Conservation (phyloP, 2,329 filamentous ascomycete species). For the Fusarium veterinarium region DNA sequence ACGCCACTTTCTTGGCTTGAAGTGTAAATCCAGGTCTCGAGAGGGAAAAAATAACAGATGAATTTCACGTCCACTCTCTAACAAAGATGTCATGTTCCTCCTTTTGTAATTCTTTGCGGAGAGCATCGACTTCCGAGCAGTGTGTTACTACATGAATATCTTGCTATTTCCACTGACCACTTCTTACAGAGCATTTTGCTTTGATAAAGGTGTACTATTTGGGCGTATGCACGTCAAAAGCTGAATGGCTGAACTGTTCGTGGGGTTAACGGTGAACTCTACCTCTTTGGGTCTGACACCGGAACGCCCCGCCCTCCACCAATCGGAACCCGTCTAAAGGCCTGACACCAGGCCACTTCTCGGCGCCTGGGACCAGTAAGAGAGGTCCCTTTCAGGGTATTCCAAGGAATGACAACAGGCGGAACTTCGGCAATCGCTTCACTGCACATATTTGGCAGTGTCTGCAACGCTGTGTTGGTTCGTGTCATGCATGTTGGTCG, state of each 20-base stretch:
- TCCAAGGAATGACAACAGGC: background rate
- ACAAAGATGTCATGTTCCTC: too few species aligned
- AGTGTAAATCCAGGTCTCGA: background rate
- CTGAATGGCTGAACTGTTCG: background rate
- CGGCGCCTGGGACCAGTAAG: background rate
- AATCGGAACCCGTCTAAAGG: background rate
- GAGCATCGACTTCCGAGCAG: too few species aligned
- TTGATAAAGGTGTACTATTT: background rate
- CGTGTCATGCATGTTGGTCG: slow-evolving; percentile 4
- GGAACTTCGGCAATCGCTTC: background rate
- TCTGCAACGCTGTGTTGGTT: background rate
- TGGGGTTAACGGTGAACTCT: background rate
- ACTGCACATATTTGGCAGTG: background rate
- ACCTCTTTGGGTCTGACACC: background rate
- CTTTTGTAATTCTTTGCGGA: fast-evolving
- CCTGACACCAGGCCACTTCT: background rate
- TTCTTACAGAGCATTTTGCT: background rate
- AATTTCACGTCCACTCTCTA: background rate
- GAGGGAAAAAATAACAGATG: background rate
- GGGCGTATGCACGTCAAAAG: too few species aligned
- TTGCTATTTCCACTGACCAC: fast-evolving
- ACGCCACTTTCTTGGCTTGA: background rate
- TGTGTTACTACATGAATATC: fast-evolving
- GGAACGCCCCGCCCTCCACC: fast-evolving
- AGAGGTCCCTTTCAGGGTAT: background rate